Conservation (phyloP, 352 stramenopile genomes). For the Globisporangium radiosum region DNA sequence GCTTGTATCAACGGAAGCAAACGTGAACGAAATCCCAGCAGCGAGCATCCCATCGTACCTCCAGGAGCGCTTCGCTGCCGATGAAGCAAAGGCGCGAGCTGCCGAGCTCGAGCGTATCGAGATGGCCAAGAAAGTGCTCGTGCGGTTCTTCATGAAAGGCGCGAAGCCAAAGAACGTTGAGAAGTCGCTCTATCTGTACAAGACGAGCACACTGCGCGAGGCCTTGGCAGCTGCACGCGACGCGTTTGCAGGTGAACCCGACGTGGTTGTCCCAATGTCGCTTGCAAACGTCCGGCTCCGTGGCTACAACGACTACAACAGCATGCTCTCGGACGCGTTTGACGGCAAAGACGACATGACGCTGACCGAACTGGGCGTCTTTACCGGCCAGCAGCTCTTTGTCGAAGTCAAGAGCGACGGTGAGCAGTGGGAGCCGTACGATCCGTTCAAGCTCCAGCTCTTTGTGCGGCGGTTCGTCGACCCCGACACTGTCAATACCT, state of each 20-base stretch:
- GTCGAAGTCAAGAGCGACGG: conserved; percentile 56
- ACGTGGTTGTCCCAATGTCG: conserved; percentile 33
- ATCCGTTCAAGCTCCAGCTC: conserved; percentile 61
- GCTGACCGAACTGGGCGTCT: conserved; percentile 52
- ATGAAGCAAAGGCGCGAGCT: conserved; percentile 50
- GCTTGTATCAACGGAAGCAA: conserved; percentile 55
- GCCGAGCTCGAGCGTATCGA: conserved; percentile 65
- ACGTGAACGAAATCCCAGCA: conserved; percentile 53
- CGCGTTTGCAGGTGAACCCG: conserved; percentile 53
- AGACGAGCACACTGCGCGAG: conserved; percentile 56
- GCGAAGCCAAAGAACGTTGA: conserved; percentile 54
- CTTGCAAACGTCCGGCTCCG: conserved; percentile 57
- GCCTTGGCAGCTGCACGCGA: conserved; percentile 34
- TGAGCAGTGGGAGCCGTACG: conserved; percentile 61
- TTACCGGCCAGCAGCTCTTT: conserved; percentile 65
- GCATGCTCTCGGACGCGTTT: conserved; percentile 56
- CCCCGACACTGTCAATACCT: not conserved
- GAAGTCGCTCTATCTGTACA: conserved; percentile 71
- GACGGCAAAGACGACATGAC: conserved; percentile 47
- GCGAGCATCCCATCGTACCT: conserved; percentile 65
- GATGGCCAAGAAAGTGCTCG: conserved; percentile 64
- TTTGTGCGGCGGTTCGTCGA: conserved; percentile 59
- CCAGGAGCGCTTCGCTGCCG: conserved; percentile 51
- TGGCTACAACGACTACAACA: conserved; percentile 75
- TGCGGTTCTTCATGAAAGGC: conserved; percentile 82